These are phyloP conservation scores for Arthrocladium fulminans DNA, from an alignment of 2,329 filamentous ascomycete species.

Conservation along the genomic window DNA sequence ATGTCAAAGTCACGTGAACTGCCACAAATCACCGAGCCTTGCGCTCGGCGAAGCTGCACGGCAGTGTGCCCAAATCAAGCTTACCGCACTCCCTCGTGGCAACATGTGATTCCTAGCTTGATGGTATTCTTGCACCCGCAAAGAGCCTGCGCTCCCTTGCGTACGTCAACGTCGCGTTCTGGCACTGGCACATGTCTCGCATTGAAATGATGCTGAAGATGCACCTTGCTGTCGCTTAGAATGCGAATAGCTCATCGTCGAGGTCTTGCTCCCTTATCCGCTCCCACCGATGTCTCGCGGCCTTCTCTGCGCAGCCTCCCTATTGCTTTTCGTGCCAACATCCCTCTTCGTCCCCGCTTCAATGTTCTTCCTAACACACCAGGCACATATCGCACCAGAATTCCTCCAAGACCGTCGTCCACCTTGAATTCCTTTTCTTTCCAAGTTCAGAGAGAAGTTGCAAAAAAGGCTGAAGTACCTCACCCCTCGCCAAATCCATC, in stretches of 20 bases:
- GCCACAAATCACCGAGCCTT: not conserved
- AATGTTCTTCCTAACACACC: conserved; percentile 1
- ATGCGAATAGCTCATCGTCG: not conserved
- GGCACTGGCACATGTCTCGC: not conserved
- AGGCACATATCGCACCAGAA: not conserved
- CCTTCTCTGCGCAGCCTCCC: conserved; percentile 5
- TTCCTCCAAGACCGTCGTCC: not conserved
- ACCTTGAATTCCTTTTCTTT: not conserved
- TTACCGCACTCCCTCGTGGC: not conserved
- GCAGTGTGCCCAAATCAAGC: too few species aligned
- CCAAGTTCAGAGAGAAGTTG: not conserved
- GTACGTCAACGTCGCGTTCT: too few species aligned
- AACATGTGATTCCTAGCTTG: conserved; percentile 1
- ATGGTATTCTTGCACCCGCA: too few species aligned
- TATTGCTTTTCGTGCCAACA: not conserved
- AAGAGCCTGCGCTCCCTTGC: not conserved
- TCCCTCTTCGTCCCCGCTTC: conserved; percentile 1
- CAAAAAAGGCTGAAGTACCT: conserved; percentile 1
- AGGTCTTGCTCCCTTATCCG: not conserved
- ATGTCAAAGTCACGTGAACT: not conserved
- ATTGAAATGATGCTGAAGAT: not conserved
- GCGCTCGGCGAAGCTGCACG: not conserved
- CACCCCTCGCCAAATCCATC: not conserved
- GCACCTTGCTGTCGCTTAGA: not conserved
- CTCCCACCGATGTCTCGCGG: not conserved